A percentile compares a stretch with the other conserved stretches of the same genome.
These are phyloP conservation scores for Ceratonia siliqua DNA, from an alignment of 306 rosid genomes.

Conservation along the genomic window DNA sequence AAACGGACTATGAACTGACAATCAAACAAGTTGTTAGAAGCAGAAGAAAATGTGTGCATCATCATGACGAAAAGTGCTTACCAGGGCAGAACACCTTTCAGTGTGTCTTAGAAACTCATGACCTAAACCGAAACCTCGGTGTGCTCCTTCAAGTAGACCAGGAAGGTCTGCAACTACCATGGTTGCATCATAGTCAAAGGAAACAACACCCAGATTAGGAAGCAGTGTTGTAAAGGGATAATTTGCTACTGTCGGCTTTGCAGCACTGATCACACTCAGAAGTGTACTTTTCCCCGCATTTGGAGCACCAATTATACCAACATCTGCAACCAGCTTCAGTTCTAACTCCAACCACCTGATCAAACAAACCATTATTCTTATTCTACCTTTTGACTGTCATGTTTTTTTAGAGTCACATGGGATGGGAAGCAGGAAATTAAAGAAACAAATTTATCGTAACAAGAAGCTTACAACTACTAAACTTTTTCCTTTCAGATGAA, in stretches of 20 bases:
- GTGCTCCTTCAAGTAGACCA: constrained; percentile 98
- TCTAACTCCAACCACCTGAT: constrained; percentile 97
- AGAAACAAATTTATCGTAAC: not conserved
- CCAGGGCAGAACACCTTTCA: constrained; percentile 96
- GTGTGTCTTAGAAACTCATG: constrained; percentile 94
- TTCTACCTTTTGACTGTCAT: not conserved
- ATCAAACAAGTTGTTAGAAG: constrained; percentile 18
- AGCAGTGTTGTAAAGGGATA: constrained; percentile 96
- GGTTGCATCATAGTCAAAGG: constrained; percentile 84
- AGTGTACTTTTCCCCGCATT: constrained; percentile 98
- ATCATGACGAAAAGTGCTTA: constrained; percentile 41
- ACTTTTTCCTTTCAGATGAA: constrained; percentile 9
- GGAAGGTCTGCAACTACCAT: constrained; percentile 98
- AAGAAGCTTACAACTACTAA: constrained; percentile 13
- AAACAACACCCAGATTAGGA: constrained; percentile 95
- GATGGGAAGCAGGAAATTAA: constrained; percentile 5
- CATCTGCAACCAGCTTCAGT: constrained; percentile 94
- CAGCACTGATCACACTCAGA: constrained; percentile 93
- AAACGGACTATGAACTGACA: not conserved
- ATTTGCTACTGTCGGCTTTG: constrained; percentile 84
- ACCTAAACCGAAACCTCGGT: constrained; percentile 93
- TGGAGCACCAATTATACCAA: constrained; percentile 96
- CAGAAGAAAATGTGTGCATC: not conserved
- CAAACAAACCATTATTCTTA: constrained; percentile 37
- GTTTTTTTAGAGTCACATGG: not conserved